A percentile compares a stretch with the other conserved stretches of the same genome.
These are phyloP conservation scores for Elongisporangium undulatum DNA, from an alignment of 352 stramenopile genomes.

Conservation along the genomic window DNA sequence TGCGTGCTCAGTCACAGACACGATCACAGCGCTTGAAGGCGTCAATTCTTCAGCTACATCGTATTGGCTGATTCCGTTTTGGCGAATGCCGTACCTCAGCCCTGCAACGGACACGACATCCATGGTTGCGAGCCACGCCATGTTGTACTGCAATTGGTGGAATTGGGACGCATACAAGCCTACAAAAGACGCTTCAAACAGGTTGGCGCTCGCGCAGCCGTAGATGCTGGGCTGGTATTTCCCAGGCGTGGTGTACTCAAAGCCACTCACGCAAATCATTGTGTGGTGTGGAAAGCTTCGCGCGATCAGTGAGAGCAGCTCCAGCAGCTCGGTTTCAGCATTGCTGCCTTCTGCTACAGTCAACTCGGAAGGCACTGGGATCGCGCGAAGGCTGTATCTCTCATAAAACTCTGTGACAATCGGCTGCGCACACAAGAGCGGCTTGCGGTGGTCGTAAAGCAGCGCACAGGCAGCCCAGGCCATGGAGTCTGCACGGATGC, in stretches of 20 bases:
- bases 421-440: slow-evolving; percentile 15
- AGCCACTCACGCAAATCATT: slow-evolving; percentile 13
- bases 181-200: slow-evolving; percentile 12
- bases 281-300: slow-evolving; percentile 10
- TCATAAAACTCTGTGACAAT: slow-evolving; percentile 15
- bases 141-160: slow-evolving; percentile 8
- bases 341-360: slow-evolving; percentile 1
- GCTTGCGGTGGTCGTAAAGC: slow-evolving; percentile 14
- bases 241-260: slow-evolving; percentile 9
- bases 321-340: slow-evolving; percentile 13
- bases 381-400: slow-evolving; percentile 8
- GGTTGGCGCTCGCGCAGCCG: slow-evolving; percentile 18
- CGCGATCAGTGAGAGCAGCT: slow-evolving; percentile 16
- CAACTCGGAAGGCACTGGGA: not conserved
- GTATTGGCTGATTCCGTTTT: slow-evolving; percentile 17
- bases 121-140: slow-evolving; percentile 16
- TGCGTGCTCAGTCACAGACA: slow-evolving; percentile 19
- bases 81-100: slow-evolving; percentile 14
- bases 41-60: slow-evolving; percentile 3
- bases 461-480: slow-evolving; percentile 20
- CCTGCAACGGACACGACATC: slow-evolving; percentile 16
- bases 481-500: slow-evolving; percentile 18
- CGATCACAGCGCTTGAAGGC: not conserved
- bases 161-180: slow-evolving; percentile 12
- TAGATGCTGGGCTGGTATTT: slow-evolving; percentile 11